Base-by-base conservation (phyloP, 2,329 filamentous ascomycete species). In the Alternaria brassicicola region DNA sequence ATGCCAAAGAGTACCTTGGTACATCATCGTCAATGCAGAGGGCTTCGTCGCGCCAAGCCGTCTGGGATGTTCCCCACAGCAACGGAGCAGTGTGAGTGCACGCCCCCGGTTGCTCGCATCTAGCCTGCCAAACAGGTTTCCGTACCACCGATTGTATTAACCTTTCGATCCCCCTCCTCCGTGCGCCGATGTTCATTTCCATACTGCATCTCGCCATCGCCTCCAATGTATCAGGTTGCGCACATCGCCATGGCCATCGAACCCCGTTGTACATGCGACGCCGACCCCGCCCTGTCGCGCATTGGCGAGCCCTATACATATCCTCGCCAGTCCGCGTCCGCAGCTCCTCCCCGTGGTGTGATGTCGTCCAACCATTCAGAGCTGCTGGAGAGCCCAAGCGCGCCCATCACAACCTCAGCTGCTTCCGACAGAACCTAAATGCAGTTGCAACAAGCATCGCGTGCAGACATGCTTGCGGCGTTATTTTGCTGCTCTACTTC, bases 61-160 rank as follows among this genome's bases (percentile, higher is more conserved):
- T 52, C 59, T 21, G 21, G 49, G 19, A 61, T 52, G 61, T 59
- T 59, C 62, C 62, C 62, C 62, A 65, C 62, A 63, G 61, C 62
- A 65, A 17, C 48, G 30, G 33, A 33, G 46, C 36, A 38, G 36
- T 23, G 36, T 23, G 36, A 28, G 41, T 38, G 25, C 53, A 45
- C 45, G 42, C 52, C 49, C 51, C 53, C 59, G 48, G 43, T 41
- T 25, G 38, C 25, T 43, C 38, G 25, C 28, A 33, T 56, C 52
- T 35, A 59, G 60, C 59, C 57, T 52, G 52, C 33, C 57, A 65
- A 65, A 63, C 63, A 57, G 55, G 63, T 63, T 65, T 67, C 56
- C 17, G 45, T 49, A 36, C 55, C 51, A 52, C 41, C 45, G 52
- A 55, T 55, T 43, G 33, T 39, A 42, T 53, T 42, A 36, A 35